A percentile compares a stretch with the other conserved stretches of the same genome.
Conservation (phyloP, 2,329 filamentous ascomycete genomes). For the Chaetomiaceae sp. region DNA sequence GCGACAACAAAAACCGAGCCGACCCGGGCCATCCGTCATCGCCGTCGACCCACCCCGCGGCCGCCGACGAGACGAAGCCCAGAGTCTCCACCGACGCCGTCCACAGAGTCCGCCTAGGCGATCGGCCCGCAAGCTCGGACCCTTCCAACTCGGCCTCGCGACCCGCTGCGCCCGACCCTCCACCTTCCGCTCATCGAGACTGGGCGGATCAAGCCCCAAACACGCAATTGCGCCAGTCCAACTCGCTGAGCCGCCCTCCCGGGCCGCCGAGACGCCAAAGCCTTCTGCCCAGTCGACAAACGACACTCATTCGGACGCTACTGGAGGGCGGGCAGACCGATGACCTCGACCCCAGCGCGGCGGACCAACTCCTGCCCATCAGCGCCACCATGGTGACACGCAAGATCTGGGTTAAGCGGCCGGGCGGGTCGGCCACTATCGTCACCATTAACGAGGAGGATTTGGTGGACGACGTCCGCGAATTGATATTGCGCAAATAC, state of each 20-base stretch:
- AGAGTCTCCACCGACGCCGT: slow-evolving; percentile 11
- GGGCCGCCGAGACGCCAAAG: slow-evolving; percentile 40
- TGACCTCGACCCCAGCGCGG: slow-evolving; percentile 36
- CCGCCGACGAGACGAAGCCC: neutral
- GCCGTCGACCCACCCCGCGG: slow-evolving; percentile 3
- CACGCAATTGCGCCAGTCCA: slow-evolving; percentile 23
- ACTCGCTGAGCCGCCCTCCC: slow-evolving; percentile 28
- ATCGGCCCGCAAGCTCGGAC: slow-evolving; percentile 14
- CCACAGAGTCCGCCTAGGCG: slow-evolving; percentile 15
- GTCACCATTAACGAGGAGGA: slow-evolving; percentile 84
- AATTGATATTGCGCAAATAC: slow-evolving; percentile 90
- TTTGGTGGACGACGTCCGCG: slow-evolving; percentile 89
- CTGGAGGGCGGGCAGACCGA: slow-evolving; percentile 42
- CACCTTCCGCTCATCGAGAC: slow-evolving; percentile 3
- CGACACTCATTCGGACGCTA: slow-evolving; percentile 48
- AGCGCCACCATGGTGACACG: slow-evolving; percentile 57
- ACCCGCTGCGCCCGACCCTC: neutral
- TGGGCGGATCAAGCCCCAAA: slow-evolving; percentile 5
- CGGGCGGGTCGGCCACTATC: slow-evolving; percentile 78
- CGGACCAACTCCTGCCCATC: slow-evolving; percentile 32
- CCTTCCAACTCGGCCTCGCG: slow-evolving; percentile 1
- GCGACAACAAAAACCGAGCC: slow-evolving; percentile 33
- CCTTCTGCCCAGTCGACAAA: slow-evolving; percentile 42
- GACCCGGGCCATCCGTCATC: slow-evolving; percentile 13
- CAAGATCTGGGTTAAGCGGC: slow-evolving; percentile 94